These are phyloP conservation scores for Umbellularia californica DNA, from an alignment of 164 flowering plant species.

Conservation along the genomic window DNA sequence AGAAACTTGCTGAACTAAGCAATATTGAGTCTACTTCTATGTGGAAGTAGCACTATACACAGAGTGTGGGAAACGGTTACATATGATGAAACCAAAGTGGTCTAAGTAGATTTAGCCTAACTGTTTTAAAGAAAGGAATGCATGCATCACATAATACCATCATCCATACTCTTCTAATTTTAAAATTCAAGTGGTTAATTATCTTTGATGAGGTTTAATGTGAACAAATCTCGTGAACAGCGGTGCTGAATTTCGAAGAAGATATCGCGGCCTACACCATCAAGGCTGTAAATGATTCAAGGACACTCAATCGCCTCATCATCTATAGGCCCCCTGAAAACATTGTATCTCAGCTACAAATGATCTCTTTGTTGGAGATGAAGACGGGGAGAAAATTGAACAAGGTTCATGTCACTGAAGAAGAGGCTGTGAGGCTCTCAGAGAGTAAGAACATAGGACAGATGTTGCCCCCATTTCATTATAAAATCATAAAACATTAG, in stretches of 20 bases:
- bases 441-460: not conserved
- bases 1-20: no score
- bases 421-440: not conserved
- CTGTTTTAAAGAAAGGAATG: no score
- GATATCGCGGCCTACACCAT: slow-evolving; percentile 6
- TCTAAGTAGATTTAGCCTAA: no score
- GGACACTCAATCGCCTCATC: not conserved
- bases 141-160: no score
- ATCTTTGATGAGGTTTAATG: not conserved
- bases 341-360: not conserved
- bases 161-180: not conserved
- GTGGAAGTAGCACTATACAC: no score
- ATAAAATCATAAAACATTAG: not conserved
- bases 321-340: not conserved
- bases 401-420: not conserved
- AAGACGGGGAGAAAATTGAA: not conserved
- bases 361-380: slow-evolving; percentile 3
- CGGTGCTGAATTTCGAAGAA: slow-evolving; percentile 2
- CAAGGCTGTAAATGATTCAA: slow-evolving; percentile 5
- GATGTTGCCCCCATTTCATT: no score
- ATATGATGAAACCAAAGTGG: no score
- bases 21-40: no score
- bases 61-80: no score
- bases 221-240: not conserved
- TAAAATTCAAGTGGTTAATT: not conserved